Evolutionary conservation across 495 filamentous ascomycete species (phyloP), one percentile per base, ranked within the genome.

Genomic region (Staphylotrichum longicolle): DNA sequence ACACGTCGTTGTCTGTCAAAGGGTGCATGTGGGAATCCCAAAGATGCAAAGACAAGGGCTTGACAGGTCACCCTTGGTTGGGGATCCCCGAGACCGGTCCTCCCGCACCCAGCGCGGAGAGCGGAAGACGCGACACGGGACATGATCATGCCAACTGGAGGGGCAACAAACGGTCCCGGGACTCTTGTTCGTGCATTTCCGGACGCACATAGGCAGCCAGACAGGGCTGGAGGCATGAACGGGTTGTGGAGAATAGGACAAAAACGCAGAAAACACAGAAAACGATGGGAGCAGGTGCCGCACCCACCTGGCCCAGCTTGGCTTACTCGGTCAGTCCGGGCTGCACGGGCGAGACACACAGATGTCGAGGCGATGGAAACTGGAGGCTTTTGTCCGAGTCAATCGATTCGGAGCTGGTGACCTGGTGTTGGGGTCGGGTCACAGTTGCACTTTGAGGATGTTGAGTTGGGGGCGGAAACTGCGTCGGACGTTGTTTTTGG

Each of bases 371-470:
- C 42, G 20, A 54, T 4, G 39, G 15, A 37, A 8, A 35, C 9
- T 32, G 7, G 45, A 20, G 20, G 20, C 20, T 27, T 27, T 27
- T 27, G 20, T 27, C 52, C 39, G 15, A n/a, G 39, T 54, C 39
- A 44, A 54, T 15, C 40, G 53, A 30, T 44, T 42, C 40, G 51
- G 62, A 60, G 35, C 15, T 54, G 49, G 32, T 58, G 59, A 27
- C 46, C 53, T 49, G 63, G 39, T 37, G 63, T 66, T 66, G 59
- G 63, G 63, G 62, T 66, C 20, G 20, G 20, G 20, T 27, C 20
- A 27, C 20, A 27, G 20, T 27, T 27, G 20, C 20, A 27, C 20
- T 27, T 27, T 27, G 20, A 27, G 20, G 20, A 27, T 27, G 20
- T 27, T 59, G 54, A 55, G 59, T 66, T 66, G 50, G 44, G 34